A percentile compares a stretch with the other conserved stretches of the same genome.
These are phyloP conservation scores for Globisporangium emineosum DNA, from an alignment of 352 stramenopile species.

Conservation along the genomic window DNA sequence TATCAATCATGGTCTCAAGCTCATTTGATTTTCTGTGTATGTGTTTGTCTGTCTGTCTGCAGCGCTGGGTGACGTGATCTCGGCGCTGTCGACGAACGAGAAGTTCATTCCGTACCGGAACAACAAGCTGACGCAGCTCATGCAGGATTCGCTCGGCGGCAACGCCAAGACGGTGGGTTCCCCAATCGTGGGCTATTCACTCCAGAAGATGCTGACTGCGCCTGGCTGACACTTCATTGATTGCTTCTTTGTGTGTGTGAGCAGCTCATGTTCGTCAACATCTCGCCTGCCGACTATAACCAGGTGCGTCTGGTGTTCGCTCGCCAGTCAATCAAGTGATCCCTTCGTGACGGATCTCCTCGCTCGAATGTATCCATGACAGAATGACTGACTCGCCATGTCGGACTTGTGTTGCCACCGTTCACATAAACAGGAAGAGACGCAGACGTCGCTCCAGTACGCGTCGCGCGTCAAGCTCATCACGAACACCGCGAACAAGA, in stretches of 20 bases:
- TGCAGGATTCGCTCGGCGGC: constrained; percentile 91
- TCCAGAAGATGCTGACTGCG: no score
- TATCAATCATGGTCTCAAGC: no score
- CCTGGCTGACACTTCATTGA: neutral
- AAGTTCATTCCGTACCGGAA: constrained; percentile 95
- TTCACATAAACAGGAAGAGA: constrained; percentile 55
- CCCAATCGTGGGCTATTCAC: neutral
- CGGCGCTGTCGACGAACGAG: constrained; percentile 85
- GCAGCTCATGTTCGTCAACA: constrained; percentile 90
- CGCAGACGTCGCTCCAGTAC: constrained; percentile 78
- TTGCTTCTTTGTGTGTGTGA: neutral
- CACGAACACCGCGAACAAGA: constrained; percentile 88
- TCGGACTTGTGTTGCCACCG: neutral
- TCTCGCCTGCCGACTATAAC: constrained; percentile 88
- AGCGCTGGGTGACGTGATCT: constrained; percentile 91
- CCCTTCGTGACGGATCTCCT: constrained; percentile 4
- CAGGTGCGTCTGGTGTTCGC: constrained; percentile 31
- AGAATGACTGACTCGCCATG: constrained; percentile 6
- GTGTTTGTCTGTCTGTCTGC: neutral
- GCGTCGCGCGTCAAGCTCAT: constrained; percentile 86
- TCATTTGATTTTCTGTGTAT: no score
- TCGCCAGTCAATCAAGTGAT: constrained; percentile 11
- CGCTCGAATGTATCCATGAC: neutral
- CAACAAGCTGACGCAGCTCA: constrained; percentile 92
- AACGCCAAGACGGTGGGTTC: constrained; percentile 91